Percentiles rank a stretch among this genome's conserved stretches.
phyloP scores from a whole-genome alignment of 1,139 yeast genomes.

The Hyphopichia fennica region DNA sequence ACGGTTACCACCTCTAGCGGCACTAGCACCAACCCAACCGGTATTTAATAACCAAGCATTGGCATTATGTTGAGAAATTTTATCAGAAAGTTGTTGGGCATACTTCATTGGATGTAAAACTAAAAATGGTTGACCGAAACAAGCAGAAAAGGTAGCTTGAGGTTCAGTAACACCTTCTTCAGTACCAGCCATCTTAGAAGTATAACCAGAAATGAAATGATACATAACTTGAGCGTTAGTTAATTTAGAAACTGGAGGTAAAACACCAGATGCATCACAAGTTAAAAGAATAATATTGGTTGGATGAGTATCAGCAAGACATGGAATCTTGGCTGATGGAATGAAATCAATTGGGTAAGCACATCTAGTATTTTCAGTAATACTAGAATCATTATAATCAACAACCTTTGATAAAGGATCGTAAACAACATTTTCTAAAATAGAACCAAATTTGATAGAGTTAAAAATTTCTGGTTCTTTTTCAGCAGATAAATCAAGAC shows the following conservation, averaged over 20 bases:
- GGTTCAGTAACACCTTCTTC: slow-evolving; percentile 99
- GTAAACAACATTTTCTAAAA: slow-evolving; percentile 90
- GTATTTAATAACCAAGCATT: slow-evolving; percentile 97
- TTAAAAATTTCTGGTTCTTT: slow-evolving; percentile 97
- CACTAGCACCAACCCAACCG: slow-evolving; percentile 98
- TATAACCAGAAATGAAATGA: slow-evolving; percentile 97
- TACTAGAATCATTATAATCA: slow-evolving; percentile 76
- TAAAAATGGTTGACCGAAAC: slow-evolving; percentile 99
- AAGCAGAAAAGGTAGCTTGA: slow-evolving; percentile 95
- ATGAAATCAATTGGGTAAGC: slow-evolving; percentile 98
- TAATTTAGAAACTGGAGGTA: slow-evolving; percentile 95
- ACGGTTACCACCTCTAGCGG: slow-evolving; percentile 92
- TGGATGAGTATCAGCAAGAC: slow-evolving; percentile 88
- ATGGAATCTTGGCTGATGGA: slow-evolving; percentile 95
- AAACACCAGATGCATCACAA: slow-evolving; percentile 97
- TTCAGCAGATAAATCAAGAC: slow-evolving; percentile 85
- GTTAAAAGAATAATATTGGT: slow-evolving; percentile 89
- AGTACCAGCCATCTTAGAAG: slow-evolving; percentile 99
- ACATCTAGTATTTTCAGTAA: slow-evolving; percentile 97
- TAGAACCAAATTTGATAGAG: slow-evolving; percentile 92
- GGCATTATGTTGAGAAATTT: slow-evolving; percentile 85
- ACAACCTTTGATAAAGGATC: slow-evolving; percentile 78
- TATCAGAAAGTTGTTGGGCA: slow-evolving; percentile 94
- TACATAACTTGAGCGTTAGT: slow-evolving; percentile 97
- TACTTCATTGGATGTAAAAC: slow-evolving; percentile 98